A percentile compares a stretch with the other conserved stretches of the same genome.
phyloP scores from a whole-genome alignment of 1,284 basidiomycete species.

The Ustilago shanxiensis region DNA sequence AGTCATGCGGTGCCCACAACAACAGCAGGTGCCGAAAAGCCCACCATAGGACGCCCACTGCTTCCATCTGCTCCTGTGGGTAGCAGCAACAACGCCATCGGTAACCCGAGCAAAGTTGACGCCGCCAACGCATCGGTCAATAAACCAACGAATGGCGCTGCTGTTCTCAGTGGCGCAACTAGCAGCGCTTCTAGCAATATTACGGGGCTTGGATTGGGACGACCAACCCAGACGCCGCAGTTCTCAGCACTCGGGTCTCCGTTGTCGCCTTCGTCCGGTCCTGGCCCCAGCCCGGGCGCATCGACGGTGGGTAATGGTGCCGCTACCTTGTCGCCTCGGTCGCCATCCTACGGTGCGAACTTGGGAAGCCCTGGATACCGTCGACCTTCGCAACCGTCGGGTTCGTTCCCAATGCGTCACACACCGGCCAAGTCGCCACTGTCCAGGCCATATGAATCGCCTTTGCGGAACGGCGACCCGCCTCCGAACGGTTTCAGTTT shows the following conservation, averaged over 20 bases:
- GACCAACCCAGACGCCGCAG: conserved; percentile 25
- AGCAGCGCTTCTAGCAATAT: background rate
- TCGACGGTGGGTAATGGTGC: conserved; percentile 11
- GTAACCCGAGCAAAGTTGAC: conserved; percentile 17
- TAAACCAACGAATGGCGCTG: conserved; percentile 8
- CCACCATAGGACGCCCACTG: conserved; percentile 33
- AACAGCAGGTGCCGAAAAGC: background rate
- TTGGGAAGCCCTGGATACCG: conserved; percentile 35
- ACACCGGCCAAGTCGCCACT: conserved; percentile 51
- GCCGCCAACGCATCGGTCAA: conserved; percentile 3
- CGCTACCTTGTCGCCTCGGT: conserved; percentile 25
- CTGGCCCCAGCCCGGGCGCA: conserved; percentile 4
- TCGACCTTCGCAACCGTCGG: conserved; percentile 47
- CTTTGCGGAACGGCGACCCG: conserved; percentile 23
- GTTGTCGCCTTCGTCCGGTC: conserved; percentile 30
- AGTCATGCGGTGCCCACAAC: conserved; percentile 28
- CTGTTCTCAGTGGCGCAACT: background rate
- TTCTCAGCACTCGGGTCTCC: conserved; percentile 29
- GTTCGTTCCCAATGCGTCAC: conserved; percentile 55
- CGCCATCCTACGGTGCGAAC: conserved; percentile 39
- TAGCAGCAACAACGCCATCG: background rate
- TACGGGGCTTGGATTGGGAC: conserved; percentile 32
- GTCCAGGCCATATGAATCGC: conserved; percentile 38
- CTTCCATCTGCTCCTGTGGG: conserved; percentile 22
- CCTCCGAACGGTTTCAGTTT: conserved; percentile 42